A percentile compares a stretch with the other conserved stretches of the same genome.
phyloP scores from a whole-genome alignment of 2,329 filamentous ascomycete species.

The Paracorniculantispora psalliotae region DNA sequence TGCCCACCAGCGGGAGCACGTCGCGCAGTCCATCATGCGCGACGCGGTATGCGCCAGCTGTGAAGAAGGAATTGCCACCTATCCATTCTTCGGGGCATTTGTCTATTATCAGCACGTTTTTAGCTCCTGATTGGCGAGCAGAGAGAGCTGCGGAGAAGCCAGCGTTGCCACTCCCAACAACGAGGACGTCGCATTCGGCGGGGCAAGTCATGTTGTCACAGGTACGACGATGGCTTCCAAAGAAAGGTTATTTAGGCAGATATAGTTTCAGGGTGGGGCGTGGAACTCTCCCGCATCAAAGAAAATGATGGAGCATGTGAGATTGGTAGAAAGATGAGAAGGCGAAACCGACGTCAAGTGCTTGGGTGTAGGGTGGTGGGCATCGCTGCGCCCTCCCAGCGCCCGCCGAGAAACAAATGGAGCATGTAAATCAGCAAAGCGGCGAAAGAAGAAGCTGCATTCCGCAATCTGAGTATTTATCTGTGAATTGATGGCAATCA shows the following conservation, averaged over 20 bases:
- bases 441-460: no score
- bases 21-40: conserved; percentile 51
- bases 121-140: conserved; percentile 43
- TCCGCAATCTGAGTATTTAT: no score
- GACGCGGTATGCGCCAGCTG: conserved; percentile 58
- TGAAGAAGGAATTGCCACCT: conserved; percentile 62
- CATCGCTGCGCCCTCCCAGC: background rate
- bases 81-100: conserved; percentile 54
- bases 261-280: background rate
- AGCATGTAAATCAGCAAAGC: no score
- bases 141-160: conserved; percentile 57
- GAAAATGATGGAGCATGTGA: background rate
- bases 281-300: background rate
- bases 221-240: background rate
- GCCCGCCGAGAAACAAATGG: background rate
- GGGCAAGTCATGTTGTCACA: background rate
- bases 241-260: conserved; percentile 4
- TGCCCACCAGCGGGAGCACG: conserved; percentile 57
- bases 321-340: background rate
- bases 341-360: background rate
- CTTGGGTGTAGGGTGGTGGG: conserved; percentile 2
- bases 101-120: conserved; percentile 51
- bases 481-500: no score
- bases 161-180: conserved; percentile 61
- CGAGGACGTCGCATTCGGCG: conserved; percentile 35